Percentiles rank a stretch among this genome's conserved stretches.
phyloP scores from a whole-genome alignment of 768 basidiomycete genomes.

The Pholiota conissans region DNA sequence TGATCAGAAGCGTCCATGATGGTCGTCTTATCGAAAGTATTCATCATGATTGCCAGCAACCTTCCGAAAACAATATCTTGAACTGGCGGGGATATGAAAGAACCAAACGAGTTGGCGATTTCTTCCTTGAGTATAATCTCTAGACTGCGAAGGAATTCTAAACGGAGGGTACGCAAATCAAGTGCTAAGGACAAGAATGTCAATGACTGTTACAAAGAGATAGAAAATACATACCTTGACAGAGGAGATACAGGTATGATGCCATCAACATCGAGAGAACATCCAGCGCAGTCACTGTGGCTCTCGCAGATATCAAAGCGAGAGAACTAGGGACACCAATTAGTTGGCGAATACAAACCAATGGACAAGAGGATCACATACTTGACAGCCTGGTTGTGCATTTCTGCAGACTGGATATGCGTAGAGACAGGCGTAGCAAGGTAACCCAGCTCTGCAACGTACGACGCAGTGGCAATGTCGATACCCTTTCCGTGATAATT shows the following conservation, averaged over 20 bases:
- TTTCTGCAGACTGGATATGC: conserved; percentile 81
- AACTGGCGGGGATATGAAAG: conserved; percentile 30
- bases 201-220: neutral
- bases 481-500: conserved; percentile 80
- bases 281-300: conserved; percentile 69
- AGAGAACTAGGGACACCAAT: conserved; percentile 36
- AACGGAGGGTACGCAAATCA: conserved; percentile 74
- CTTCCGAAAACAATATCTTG: conserved; percentile 30
- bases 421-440: conserved; percentile 78
- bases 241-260: conserved; percentile 70
- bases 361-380: conserved; percentile 29
- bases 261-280: conserved; percentile 70
- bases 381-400: conserved; percentile 87
- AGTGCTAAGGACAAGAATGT: conserved; percentile 45
- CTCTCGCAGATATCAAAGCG: conserved; percentile 74
- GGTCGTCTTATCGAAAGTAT: conserved; percentile 64
- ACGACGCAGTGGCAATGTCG: conserved; percentile 82
- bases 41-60: conserved; percentile 42
- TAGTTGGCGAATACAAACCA: neutral
- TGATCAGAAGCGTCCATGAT: conserved; percentile 70
- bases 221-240: conserved; percentile 47
- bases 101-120: conserved; percentile 43
- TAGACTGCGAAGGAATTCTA: conserved; percentile 53
- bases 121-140: conserved; percentile 49
- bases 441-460: conserved; percentile 76